These are phyloP conservation scores for Arthrobotrys iridis DNA, from an alignment of 2,329 filamentous ascomycete genomes.

Conservation along the genomic window DNA sequence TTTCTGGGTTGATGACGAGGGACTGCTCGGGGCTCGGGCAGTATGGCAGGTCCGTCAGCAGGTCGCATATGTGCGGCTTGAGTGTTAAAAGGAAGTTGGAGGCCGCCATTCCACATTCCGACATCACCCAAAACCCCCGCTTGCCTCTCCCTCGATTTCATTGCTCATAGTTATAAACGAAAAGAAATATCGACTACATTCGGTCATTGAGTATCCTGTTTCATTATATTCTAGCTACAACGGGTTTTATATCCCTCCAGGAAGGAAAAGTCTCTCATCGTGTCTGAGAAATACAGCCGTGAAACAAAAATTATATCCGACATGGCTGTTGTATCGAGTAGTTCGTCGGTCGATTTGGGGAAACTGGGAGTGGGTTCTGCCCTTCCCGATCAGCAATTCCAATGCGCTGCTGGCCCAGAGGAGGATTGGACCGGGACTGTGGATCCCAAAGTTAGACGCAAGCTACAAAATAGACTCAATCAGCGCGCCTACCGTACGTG, in stretches of 20 bases:
- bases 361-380: conserved; percentile 50
- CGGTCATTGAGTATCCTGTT: neutral
- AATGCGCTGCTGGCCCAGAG: conserved; percentile 51
- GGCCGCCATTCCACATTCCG: conserved; percentile 38
- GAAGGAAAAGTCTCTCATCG: neutral
- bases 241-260: neutral
- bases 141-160: neutral
- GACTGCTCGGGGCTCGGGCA: conserved; percentile 37
- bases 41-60: conserved; percentile 43
- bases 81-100: conserved; percentile 51
- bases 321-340: conserved; percentile 51
- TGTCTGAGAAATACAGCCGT: neutral
- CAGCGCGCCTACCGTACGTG: conserved; percentile 55
- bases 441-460: conserved; percentile 56
- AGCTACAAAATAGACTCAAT: conserved; percentile 57
- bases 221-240: neutral
- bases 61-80: conserved; percentile 39
- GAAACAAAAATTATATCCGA: conserved; percentile 16
- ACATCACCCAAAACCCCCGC: conserved; percentile 9
- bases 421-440: conserved; percentile 58
- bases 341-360: conserved; percentile 42
- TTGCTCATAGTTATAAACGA: neutral
- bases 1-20: conserved; percentile 30
- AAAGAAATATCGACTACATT: neutral
- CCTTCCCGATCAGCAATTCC: conserved; percentile 50